phyloP scores from a whole-genome alignment of 257 asterid species.

The Solanum lycopersicoides region DNA sequence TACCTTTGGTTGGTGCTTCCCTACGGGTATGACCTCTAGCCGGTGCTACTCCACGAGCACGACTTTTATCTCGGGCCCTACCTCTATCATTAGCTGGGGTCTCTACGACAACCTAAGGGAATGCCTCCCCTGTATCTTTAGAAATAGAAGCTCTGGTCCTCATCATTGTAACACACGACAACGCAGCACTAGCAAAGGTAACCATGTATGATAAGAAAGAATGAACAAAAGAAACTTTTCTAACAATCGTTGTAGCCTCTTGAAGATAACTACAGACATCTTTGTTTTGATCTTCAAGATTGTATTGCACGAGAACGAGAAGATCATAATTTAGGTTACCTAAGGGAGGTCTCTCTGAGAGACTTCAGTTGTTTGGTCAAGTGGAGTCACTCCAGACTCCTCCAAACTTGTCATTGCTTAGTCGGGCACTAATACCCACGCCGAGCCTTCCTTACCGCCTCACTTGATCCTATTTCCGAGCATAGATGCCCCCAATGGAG shows the following conservation, averaged over 20 bases:
- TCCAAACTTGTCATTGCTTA: neutral
- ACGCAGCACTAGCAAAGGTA: neutral
- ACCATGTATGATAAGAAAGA: neutral
- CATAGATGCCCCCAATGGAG: neutral
- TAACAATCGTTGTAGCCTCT: neutral
- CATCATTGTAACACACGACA: neutral
- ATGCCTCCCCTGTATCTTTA: too few species aligned
- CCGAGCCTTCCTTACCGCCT: neutral
- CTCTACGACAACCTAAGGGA: neutral
- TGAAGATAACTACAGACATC: neutral
- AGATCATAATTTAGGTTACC: neutral
- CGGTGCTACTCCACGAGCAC: neutral
- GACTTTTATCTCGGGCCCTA: neutral
- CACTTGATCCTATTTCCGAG: neutral
- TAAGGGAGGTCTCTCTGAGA: neutral
- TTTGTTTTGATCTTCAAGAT: neutral
- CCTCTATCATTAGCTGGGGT: neutral
- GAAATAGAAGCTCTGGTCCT: neutral
- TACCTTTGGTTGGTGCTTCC: neutral
- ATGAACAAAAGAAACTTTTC: neutral
- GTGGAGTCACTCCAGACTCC: neutral
- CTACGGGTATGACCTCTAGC: neutral
- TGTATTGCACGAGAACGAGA: neutral
- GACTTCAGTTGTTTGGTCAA: neutral
- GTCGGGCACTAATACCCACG: neutral